phyloP scores from a whole-genome alignment of 2,329 filamentous ascomycete genomes.

The Penicillium sp. region DNA sequence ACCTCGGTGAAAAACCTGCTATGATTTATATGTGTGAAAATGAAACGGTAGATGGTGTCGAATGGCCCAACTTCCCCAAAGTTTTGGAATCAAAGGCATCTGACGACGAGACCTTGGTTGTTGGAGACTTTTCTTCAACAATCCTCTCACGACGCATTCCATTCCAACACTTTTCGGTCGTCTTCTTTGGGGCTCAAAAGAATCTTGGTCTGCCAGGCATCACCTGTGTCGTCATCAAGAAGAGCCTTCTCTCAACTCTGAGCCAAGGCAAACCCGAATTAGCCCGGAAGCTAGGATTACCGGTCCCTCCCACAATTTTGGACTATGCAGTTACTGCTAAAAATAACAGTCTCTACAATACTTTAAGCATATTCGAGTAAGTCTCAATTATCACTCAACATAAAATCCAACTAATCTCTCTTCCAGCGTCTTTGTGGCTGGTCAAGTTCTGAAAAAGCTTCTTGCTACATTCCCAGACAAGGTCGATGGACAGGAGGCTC shows the following conservation, averaged over 20 bases:
- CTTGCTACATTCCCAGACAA: conserved; percentile 63
- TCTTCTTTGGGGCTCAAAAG: conserved; percentile 73
- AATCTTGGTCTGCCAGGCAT: conserved; percentile 84
- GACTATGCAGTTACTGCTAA: conserved; percentile 82
- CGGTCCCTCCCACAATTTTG: conserved; percentile 63
- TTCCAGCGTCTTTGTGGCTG: conserved; percentile 46
- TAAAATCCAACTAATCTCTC: background rate
- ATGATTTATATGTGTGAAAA: conserved; percentile 91
- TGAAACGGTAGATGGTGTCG: conserved; percentile 83
- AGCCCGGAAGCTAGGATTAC: conserved; percentile 59
- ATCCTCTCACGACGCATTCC: conserved; percentile 55
- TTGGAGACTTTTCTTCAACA: conserved; percentile 92
- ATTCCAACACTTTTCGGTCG: conserved; percentile 8
- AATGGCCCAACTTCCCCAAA: conserved; percentile 73
- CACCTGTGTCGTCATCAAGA: conserved; percentile 80
- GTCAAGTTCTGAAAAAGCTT: conserved; percentile 78
- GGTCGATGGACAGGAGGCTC: conserved; percentile 70
- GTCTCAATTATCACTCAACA: conserved; percentile 27
- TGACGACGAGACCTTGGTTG: conserved; percentile 68
- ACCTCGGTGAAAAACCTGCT: conserved; percentile 59
- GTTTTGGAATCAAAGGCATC: conserved; percentile 55
- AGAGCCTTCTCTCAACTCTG: conserved; percentile 70
- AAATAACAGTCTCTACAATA: conserved; percentile 96
- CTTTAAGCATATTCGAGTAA: conserved; percentile 80
- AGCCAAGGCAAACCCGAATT: conserved; percentile 1